A percentile compares a stretch with the other conserved stretches of the same genome.
Conservation (phyloP, 129 eudicot genomes). For the Apium graveolens region DNA sequence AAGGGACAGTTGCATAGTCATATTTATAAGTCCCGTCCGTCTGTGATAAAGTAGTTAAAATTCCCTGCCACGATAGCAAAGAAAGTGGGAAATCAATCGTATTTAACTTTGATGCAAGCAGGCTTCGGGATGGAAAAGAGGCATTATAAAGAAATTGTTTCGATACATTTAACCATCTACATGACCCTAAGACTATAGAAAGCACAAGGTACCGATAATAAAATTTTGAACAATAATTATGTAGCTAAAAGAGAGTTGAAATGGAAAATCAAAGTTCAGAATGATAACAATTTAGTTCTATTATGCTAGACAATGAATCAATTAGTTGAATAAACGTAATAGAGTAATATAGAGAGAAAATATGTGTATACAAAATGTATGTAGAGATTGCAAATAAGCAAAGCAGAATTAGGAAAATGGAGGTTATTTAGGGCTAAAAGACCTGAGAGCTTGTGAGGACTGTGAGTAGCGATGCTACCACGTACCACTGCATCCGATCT, state of each 20-base stretch:
- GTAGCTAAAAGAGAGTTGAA: background rate
- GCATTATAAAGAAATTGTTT: background rate
- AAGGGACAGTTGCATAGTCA: slow-evolving; percentile 96
- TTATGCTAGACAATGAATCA: background rate
- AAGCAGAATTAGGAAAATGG: too few species aligned
- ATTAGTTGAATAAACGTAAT: background rate
- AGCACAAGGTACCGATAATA: background rate
- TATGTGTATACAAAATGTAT: too few species aligned
- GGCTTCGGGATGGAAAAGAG: too few species aligned
- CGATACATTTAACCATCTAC: background rate
- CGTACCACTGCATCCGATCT: too few species aligned
- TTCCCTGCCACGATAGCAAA: slow-evolving; percentile 50
- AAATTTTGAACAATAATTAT: background rate
- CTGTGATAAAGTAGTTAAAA: slow-evolving; percentile 87
- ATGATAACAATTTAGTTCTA: too few species aligned
- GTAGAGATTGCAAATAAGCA: too few species aligned
- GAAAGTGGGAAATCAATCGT: too few species aligned
- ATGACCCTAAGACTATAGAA: background rate
- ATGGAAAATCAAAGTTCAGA: too few species aligned
- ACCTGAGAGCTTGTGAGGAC: too few species aligned
- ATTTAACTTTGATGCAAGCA: background rate
- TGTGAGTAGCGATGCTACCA: too few species aligned
- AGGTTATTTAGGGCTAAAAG: too few species aligned
- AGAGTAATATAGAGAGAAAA: background rate
- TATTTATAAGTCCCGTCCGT: slow-evolving; percentile 81